Evolutionary conservation across 2,329 filamentous ascomycete species (phyloP).

Genomic region (Cadophora sp.): DNA sequence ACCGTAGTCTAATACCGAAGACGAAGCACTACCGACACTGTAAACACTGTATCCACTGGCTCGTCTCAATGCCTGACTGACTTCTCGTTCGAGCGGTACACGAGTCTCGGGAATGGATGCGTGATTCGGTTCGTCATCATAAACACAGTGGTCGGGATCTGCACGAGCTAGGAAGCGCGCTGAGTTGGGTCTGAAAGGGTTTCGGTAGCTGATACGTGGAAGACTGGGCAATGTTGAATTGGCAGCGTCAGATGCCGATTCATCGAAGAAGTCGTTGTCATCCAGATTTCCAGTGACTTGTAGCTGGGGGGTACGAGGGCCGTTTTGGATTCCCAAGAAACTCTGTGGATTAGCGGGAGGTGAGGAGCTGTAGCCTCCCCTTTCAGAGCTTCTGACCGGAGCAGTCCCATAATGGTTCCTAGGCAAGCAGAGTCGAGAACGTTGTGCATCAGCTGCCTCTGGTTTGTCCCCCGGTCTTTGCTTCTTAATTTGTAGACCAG

Average conservation of each 20-base stretch:
- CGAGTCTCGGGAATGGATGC: constrained; percentile 15
- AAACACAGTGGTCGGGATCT: constrained; percentile 13
- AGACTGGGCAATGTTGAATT: constrained; percentile 25
- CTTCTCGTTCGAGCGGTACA: constrained; percentile 40
- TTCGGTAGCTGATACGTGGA: constrained; percentile 19
- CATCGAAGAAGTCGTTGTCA: constrained; percentile 3
- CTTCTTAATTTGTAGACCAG: constrained; percentile 11
- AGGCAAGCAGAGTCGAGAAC: neutral
- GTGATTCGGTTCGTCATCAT: constrained; percentile 7
- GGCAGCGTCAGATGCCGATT: constrained; percentile 15
- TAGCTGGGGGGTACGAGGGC: neutral
- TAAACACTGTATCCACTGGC: constrained; percentile 38
- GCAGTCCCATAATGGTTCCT: neutral
- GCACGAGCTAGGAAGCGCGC: neutral
- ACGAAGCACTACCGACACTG: constrained; percentile 37
- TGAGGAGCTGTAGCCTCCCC: neutral
- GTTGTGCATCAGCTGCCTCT: neutral
- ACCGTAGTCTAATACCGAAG: constrained; percentile 26
- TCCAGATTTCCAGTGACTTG: neutral
- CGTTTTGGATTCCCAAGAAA: neutral
- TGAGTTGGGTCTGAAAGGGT: constrained; percentile 16
- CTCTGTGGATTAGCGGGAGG: neutral
- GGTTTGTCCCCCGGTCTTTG: neutral
- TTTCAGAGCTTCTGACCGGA: neutral
- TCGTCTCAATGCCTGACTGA: constrained; percentile 41